Percentiles rank a stretch among this genome's conserved stretches.
Conservation (phyloP, 768 basidiomycete species). For the Pholiota microspora region DNA sequence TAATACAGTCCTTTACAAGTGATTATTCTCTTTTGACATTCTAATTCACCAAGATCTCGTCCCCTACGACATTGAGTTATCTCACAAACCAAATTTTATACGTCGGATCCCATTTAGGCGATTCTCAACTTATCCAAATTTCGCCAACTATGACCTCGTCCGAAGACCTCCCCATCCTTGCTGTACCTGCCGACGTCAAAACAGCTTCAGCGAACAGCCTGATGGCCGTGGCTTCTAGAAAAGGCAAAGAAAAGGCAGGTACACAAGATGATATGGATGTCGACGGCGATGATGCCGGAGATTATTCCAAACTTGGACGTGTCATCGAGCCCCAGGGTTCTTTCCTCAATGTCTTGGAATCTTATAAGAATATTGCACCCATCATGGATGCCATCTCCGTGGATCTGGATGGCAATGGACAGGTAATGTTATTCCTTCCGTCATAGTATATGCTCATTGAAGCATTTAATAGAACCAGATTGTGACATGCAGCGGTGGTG, state of each 20-base stretch:
- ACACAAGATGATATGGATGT: constrained; percentile 33
- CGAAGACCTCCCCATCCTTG: constrained; percentile 42
- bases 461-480: constrained; percentile 57
- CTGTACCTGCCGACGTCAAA: constrained; percentile 47
- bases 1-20: constrained; percentile 21
- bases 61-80: constrained; percentile 70
- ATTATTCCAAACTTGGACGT: constrained; percentile 33
- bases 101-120: constrained; percentile 78
- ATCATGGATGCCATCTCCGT: constrained; percentile 79
- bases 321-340: constrained; percentile 54
- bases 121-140: constrained; percentile 75
- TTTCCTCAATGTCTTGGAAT: constrained; percentile 60
- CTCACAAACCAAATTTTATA: constrained; percentile 69
- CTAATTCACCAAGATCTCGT: constrained; percentile 50
- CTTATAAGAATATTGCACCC: constrained; percentile 77
- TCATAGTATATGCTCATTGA: background rate
- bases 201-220: constrained; percentile 38
- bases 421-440: constrained; percentile 40
- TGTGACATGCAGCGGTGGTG: constrained; percentile 83
- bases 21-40: background rate
- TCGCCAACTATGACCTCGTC: constrained; percentile 41
- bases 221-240: constrained; percentile 18
- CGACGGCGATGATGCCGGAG: constrained; percentile 26
- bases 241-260: constrained; percentile 39
- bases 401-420: constrained; percentile 68